Evolutionary conservation across 352 stramenopile species (phyloP).

Genomic region (Pythium coloratum): DNA sequence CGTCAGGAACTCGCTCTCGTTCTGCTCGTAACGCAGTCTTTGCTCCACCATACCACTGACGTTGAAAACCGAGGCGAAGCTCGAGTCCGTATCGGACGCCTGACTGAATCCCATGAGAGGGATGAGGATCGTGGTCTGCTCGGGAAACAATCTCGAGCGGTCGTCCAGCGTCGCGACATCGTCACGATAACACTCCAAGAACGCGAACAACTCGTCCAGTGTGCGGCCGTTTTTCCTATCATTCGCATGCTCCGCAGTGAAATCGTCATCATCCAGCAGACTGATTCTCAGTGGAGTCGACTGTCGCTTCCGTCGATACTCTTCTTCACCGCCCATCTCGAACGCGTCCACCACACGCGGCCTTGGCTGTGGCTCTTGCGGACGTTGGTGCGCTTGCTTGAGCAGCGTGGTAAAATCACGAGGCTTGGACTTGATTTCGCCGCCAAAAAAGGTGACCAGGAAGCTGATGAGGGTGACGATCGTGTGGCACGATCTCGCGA

Average conservation of each 20-base stretch:
- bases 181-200: constrained; percentile 34
- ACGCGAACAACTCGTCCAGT: constrained; percentile 31
- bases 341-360: constrained; percentile 3
- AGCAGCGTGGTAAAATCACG: neutral
- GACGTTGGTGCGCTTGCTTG: neutral
- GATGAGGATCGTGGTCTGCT: constrained; percentile 33
- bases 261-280: neutral
- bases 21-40: neutral
- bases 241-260: neutral
- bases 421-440: constrained; percentile 12
- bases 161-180: constrained; percentile 31
- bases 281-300: constrained; percentile 24
- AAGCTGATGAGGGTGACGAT: constrained; percentile 66
- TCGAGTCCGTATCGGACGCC: constrained; percentile 11
- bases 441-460: constrained; percentile 41
- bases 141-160: constrained; percentile 33
- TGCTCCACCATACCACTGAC: constrained; percentile 10
- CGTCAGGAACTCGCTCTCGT: constrained; percentile 24
- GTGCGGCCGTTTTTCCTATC: constrained; percentile 10
- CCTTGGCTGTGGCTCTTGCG: neutral
- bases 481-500: constrained; percentile 54
- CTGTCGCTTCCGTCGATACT: constrained; percentile 18
- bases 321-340: constrained; percentile 14
- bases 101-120: constrained; percentile 34
- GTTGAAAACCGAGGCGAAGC: constrained; percentile 20